These are phyloP conservation scores for Phaeosphaeriaceae sp. DNA, from an alignment of 2,329 filamentous ascomycete species.

Conservation along the genomic window DNA sequence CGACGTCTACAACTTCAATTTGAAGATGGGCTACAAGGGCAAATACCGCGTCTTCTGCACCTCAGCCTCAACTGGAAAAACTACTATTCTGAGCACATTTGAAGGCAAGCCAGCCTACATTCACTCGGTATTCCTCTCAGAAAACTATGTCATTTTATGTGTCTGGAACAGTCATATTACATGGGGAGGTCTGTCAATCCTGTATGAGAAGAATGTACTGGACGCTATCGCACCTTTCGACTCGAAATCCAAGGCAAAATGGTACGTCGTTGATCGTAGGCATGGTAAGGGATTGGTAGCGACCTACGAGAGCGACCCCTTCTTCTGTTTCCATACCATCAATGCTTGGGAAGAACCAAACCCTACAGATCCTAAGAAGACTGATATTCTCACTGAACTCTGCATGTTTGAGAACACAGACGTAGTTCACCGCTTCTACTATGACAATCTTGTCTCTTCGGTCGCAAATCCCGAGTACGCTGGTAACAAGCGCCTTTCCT, in stretches of 20 bases:
- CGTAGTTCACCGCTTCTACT: constrained; percentile 71
- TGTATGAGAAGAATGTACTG: constrained; percentile 70
- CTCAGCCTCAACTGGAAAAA: constrained; percentile 67
- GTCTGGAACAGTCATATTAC: constrained; percentile 70
- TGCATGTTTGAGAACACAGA: constrained; percentile 69
- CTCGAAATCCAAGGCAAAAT: constrained; percentile 62
- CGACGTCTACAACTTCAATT: constrained; percentile 82
- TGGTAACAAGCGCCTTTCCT: constrained; percentile 32
- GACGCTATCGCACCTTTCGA: constrained; percentile 72
- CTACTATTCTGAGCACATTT: constrained; percentile 74
- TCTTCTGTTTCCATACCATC: constrained; percentile 80
- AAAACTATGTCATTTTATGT: constrained; percentile 74
- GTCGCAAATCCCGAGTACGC: constrained; percentile 16
- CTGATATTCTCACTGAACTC: constrained; percentile 69
- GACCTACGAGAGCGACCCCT: constrained; percentile 69
- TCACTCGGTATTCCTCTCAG: constrained; percentile 80
- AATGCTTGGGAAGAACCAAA: constrained; percentile 74
- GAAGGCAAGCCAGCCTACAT: constrained; percentile 69
- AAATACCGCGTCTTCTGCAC: constrained; percentile 74
- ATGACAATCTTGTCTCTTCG: constrained; percentile 50
- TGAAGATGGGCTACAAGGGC: constrained; percentile 63
- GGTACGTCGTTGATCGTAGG: constrained; percentile 76
- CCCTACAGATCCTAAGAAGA: constrained; percentile 40
- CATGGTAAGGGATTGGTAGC: constrained; percentile 69
- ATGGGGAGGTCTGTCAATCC: constrained; percentile 63